These are phyloP conservation scores for Zasmidium citrigriseum DNA, from an alignment of 2,329 filamentous ascomycete genomes.

Conservation along the genomic window DNA sequence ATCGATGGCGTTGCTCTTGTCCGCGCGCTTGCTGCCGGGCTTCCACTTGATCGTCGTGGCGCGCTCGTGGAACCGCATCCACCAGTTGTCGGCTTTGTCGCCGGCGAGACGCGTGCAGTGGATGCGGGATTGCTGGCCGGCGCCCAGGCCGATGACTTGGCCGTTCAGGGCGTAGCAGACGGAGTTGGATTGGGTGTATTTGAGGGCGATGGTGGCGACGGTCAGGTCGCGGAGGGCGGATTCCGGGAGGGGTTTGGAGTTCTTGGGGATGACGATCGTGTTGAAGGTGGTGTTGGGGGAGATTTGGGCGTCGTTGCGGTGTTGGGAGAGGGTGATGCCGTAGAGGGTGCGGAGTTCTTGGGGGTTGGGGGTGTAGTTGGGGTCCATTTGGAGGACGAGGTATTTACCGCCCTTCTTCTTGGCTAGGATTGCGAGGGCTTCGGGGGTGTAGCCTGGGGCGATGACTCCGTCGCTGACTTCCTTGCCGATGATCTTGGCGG, in stretches of 20 bases:
- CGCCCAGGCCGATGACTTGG: constrained; percentile 90
- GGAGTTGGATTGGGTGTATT: constrained; percentile 99
- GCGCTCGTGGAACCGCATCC: constrained; percentile 95
- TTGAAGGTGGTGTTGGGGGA: constrained; percentile 78
- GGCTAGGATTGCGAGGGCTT: constrained; percentile 84
- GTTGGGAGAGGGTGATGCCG: constrained; percentile 83
- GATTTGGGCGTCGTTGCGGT: constrained; percentile 89
- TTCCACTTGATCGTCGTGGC: constrained; percentile 92
- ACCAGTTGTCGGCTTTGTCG: constrained; percentile 99
- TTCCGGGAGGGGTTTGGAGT: constrained; percentile 70
- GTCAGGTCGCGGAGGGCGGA: constrained; percentile 85
- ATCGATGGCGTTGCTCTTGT: constrained; percentile 98
- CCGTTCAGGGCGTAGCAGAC: constrained; percentile 96
- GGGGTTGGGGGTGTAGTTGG: constrained; percentile 72
- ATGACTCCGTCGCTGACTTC: constrained; percentile 98
- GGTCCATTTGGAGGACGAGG: constrained; percentile 92
- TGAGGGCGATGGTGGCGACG: constrained; percentile 93
- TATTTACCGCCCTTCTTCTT: constrained; percentile 99
- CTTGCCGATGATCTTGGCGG: constrained; percentile 95
- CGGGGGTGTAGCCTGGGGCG: constrained; percentile 80
- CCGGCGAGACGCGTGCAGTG: constrained; percentile 97
- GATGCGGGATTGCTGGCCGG: constrained; percentile 95
- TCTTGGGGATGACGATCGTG: constrained; percentile 84
- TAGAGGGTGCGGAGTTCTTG: constrained; percentile 86
- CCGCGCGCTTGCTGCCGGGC: constrained; percentile 91